phyloP scores from a whole-genome alignment of 345 rosid genomes.

The Gossypium longicalyx region DNA sequence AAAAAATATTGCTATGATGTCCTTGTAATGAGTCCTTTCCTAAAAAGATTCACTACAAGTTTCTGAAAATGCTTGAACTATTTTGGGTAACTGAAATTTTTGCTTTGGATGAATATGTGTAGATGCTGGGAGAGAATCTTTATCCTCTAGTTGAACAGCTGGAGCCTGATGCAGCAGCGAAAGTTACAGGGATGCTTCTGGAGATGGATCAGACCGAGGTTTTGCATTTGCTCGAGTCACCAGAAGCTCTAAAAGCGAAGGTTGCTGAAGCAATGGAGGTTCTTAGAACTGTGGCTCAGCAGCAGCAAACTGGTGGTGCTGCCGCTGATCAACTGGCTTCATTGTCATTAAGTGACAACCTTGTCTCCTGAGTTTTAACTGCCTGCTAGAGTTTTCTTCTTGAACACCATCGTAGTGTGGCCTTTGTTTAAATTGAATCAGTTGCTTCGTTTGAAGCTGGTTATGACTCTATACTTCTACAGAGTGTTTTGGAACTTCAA shows the following conservation, averaged over 20 bases:
- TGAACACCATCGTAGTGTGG: background rate
- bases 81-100: background rate
- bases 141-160: conserved; percentile 91
- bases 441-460: background rate
- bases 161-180: conserved; percentile 84
- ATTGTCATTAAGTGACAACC: conserved; percentile 59
- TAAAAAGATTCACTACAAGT: background rate
- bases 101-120: conserved; percentile 7
- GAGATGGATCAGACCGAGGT: conserved; percentile 99
- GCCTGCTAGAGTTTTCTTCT: background rate
- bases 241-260: conserved; percentile 82
- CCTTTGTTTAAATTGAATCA: background rate
- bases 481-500: background rate
- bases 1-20: background rate
- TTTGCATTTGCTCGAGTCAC: conserved; percentile 87
- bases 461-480: background rate
- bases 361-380: conserved; percentile 39
- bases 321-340: conserved; percentile 68
- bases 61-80: background rate
- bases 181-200: conserved; percentile 94
- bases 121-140: conserved; percentile 96
- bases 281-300: conserved; percentile 65
- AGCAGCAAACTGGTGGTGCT: conserved; percentile 54
- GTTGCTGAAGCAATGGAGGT: conserved; percentile 99
- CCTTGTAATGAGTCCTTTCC: background rate